Conservation (phyloP, 306 rosid species). For the Begonia loranthoides region DNA sequence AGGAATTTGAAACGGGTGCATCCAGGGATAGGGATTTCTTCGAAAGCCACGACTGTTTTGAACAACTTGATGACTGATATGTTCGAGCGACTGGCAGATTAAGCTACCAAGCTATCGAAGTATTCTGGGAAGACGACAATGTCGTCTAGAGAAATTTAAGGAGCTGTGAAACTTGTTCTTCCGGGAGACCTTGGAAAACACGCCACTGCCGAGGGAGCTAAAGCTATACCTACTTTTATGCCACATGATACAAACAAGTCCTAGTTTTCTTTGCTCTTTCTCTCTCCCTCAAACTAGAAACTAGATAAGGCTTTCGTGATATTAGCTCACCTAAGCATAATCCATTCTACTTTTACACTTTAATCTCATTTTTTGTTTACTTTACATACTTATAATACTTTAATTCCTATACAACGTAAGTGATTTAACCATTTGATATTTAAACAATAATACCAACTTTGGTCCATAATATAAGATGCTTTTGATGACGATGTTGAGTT, state of each 20-base stretch:
- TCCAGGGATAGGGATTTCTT: constrained; percentile 53
- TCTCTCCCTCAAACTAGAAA: too few species aligned
- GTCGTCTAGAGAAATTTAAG: constrained; percentile 48
- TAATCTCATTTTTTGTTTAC: too few species aligned
- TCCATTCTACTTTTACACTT: too few species aligned
- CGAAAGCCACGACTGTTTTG: constrained; percentile 38
- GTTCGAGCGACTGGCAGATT: constrained; percentile 58
- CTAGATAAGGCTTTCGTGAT: too few species aligned
- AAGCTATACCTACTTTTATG: constrained; percentile 23
- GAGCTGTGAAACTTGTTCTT: constrained; percentile 50
- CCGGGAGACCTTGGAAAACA: constrained; percentile 59
- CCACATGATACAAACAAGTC: background rate
- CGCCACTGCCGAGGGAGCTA: constrained; percentile 58
- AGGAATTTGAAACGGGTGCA: constrained; percentile 68
- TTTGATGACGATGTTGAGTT: too few species aligned
- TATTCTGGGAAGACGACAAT: constrained; percentile 31
- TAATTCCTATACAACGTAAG: too few species aligned
- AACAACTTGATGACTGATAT: constrained; percentile 71
- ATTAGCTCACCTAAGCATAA: too few species aligned
- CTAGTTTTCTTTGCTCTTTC: background rate
- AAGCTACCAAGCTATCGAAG: constrained; percentile 33
- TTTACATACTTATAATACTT: too few species aligned
- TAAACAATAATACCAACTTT: too few species aligned
- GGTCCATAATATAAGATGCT: too few species aligned
- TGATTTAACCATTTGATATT: too few species aligned